phyloP scores from a whole-genome alignment of 2,329 filamentous ascomycete genomes.

The Aureobasidium sp. region DNA sequence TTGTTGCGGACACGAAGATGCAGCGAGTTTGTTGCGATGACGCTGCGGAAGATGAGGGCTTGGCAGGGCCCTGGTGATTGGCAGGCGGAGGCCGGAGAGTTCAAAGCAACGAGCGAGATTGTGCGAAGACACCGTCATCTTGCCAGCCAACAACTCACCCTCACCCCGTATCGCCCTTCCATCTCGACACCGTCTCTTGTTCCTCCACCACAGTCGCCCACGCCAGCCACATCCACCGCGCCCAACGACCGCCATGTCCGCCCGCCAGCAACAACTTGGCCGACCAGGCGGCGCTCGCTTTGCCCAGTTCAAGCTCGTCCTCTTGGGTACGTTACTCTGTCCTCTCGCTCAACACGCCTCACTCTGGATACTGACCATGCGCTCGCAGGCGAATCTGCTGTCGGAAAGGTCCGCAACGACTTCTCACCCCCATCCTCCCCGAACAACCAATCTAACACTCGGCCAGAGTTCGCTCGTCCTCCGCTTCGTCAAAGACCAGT shows the following conservation, averaged over 20 bases:
- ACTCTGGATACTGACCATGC: not conserved
- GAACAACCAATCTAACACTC: slow-evolving; percentile 23
- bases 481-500: slow-evolving; percentile 99
- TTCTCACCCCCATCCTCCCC: slow-evolving; percentile 18
- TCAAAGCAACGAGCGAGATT: too few species aligned
- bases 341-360: not conserved
- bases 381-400: slow-evolving; percentile 81
- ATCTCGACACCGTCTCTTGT: not conserved
- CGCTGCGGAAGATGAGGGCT: too few species aligned
- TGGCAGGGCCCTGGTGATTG: too few species aligned
- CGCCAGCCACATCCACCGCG: not conserved
- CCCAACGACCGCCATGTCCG: slow-evolving; percentile 58
- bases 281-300: slow-evolving; percentile 66
- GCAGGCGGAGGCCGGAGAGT: too few species aligned
- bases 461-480: slow-evolving; percentile 91
- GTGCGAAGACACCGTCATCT: too few species aligned
- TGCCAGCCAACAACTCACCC: too few species aligned
- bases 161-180: not conserved
- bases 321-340: slow-evolving; percentile 69
- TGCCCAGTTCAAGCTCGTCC: slow-evolving; percentile 97
- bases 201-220: not conserved
- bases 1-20: too few species aligned
- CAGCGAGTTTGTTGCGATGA: too few species aligned
- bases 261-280: slow-evolving; percentile 68
- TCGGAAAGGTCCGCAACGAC: slow-evolving; percentile 60